Conservation (phyloP, 495 filamentous ascomycete genomes). For the Neurospora tetrasperma region DNA sequence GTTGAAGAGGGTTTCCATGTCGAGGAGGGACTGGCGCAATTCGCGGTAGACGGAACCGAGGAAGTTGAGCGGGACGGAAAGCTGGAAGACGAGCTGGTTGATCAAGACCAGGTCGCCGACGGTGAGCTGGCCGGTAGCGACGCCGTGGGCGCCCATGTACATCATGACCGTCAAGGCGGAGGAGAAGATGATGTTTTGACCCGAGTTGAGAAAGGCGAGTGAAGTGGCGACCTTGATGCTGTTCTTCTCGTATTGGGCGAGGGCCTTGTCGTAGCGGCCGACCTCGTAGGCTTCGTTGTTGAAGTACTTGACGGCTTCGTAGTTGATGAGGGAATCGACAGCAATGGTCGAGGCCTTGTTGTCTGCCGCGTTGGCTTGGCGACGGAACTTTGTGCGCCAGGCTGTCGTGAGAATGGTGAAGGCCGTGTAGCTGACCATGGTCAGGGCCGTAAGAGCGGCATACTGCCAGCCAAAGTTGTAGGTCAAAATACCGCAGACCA, state of each 20-base stretch:
- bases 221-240: slow-evolving; percentile 96
- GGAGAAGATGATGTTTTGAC: slow-evolving; percentile 98
- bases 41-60: slow-evolving; percentile 93
- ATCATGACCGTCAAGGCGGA: slow-evolving; percentile 95
- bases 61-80: slow-evolving; percentile 93
- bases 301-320: slow-evolving; percentile 98
- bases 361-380: slow-evolving; percentile 89
- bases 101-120: slow-evolving; percentile 98
- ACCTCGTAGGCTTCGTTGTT: slow-evolving; percentile 97
- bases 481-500: slow-evolving; percentile 89
- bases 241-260: slow-evolving; percentile 79
- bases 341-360: slow-evolving; percentile 92
- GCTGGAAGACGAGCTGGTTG: slow-evolving; percentile 96
- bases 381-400: slow-evolving; percentile 93
- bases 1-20: slow-evolving; percentile 99
- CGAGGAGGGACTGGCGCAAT: slow-evolving; percentile 82
- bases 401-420: slow-evolving; percentile 94
- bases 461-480: slow-evolving; percentile 91
- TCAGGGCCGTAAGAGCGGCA: slow-evolving; percentile 78
- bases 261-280: slow-evolving; percentile 75
- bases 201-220: slow-evolving; percentile 84
- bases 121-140: slow-evolving; percentile 67
- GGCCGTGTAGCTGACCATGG: slow-evolving; percentile 86
- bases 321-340: slow-evolving; percentile 94
- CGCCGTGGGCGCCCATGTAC: slow-evolving; percentile 85